Evolutionary conservation across 106 monocot genomes (phyloP).

Genomic region (Platanthera guangdongensis): DNA sequence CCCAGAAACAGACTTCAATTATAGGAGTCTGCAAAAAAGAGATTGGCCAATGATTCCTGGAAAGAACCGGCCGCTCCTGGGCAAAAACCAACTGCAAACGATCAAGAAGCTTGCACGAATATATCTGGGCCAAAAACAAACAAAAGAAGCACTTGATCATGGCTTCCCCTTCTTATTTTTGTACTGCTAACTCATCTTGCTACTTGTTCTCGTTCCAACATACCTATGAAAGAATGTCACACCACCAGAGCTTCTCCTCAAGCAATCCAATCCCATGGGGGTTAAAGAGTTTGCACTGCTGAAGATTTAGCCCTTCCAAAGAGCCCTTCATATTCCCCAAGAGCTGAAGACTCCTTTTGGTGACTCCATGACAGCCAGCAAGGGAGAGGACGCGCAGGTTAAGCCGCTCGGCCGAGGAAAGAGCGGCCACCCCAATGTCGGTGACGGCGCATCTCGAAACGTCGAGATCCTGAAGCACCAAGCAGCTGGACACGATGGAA

Average conservation of each 20-base stretch:
- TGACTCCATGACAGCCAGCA: conserved; percentile 55
- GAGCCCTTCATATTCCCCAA: conserved; percentile 39
- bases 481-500: conserved; percentile 44
- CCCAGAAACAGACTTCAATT: conserved; percentile 8
- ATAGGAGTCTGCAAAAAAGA: conserved; percentile 34
- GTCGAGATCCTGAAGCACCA: conserved; percentile 61
- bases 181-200: not conserved
- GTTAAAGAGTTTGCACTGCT: conserved; percentile 43
- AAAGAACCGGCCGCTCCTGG: conserved; percentile 14
- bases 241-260: conserved; percentile 65
- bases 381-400: conserved; percentile 55
- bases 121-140: conserved; percentile 2
- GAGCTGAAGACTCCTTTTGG: conserved; percentile 38
- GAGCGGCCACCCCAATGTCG: conserved; percentile 59
- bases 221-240: conserved; percentile 57
- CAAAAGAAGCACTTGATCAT: not conserved
- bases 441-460: conserved; percentile 49
- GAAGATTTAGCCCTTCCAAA: conserved; percentile 66
- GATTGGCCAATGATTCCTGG: conserved; percentile 14
- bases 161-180: not conserved
- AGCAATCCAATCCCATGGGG: conserved; percentile 31
- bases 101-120: conserved; percentile 13
- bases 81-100: conserved; percentile 4
- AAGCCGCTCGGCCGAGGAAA: conserved; percentile 52
- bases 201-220: not conserved